phyloP scores from a whole-genome alignment of 2,329 filamentous ascomycete species.

The Pseudocercospora fuligena region DNA sequence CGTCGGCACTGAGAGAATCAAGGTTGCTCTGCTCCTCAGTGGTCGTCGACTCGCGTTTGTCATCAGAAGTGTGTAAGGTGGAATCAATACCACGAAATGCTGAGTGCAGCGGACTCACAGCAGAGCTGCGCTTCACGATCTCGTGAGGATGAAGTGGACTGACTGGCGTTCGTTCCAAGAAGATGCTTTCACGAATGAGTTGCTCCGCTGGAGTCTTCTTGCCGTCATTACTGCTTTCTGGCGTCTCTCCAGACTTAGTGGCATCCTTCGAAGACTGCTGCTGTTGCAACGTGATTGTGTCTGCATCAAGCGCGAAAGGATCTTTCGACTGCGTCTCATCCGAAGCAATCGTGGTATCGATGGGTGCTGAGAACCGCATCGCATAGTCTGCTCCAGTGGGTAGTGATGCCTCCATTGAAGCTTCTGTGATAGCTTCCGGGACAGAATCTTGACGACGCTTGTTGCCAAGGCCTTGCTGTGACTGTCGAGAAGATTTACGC shows the following conservation, averaged over 20 bases:
- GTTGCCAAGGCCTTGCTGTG: constrained; percentile 4
- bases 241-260: constrained; percentile 13
- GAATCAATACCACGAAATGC: constrained; percentile 36
- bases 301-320: constrained; percentile 40
- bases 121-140: constrained; percentile 37
- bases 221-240: constrained; percentile 2
- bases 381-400: constrained; percentile 40
- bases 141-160: constrained; percentile 40
- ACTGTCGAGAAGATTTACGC: constrained; percentile 19
- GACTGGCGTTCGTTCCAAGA: constrained; percentile 32
- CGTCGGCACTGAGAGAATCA: constrained; percentile 22
- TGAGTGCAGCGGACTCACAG: constrained; percentile 41
- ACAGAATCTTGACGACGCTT: constrained; percentile 27
- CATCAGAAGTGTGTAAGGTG: constrained; percentile 30
- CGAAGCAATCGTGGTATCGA: constrained; percentile 36
- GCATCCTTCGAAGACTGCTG: constrained; percentile 26
- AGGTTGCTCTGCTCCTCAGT: constrained; percentile 14
- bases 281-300: constrained; percentile 42
- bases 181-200: constrained; percentile 14
- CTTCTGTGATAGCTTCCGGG: constrained; percentile 30
- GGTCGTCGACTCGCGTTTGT: constrained; percentile 18
- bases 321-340: constrained; percentile 41
- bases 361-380: constrained; percentile 39
- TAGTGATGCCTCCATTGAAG: constrained; percentile 28
- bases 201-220: constrained; percentile 22